These are phyloP conservation scores for Royoungia palumana DNA, from an alignment of 768 basidiomycete genomes.

Conservation along the genomic window DNA sequence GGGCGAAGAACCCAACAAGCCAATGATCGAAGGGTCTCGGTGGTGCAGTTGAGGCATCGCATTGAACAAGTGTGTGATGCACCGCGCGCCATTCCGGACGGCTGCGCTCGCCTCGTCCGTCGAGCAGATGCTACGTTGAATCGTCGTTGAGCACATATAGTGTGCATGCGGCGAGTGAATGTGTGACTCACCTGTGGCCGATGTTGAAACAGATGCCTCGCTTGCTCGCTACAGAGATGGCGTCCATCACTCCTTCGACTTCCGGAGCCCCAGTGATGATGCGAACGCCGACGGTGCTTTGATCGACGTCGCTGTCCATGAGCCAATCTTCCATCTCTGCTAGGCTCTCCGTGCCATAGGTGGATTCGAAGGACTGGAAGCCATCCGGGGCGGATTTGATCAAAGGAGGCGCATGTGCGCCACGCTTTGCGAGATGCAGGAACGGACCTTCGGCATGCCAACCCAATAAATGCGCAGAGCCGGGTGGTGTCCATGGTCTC, in stretches of 20 bases:
- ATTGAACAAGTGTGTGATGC: conserved; percentile 92
- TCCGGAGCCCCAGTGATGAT: conserved; percentile 88
- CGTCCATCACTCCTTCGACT: conserved; percentile 74
- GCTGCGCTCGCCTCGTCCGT: conserved; percentile 71
- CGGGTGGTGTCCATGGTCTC: conserved; percentile 59
- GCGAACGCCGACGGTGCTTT: conserved; percentile 53
- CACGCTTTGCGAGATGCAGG: conserved; percentile 76
- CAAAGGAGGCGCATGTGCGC: conserved; percentile 72
- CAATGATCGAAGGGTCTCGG: conserved; percentile 88
- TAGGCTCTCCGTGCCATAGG: conserved; percentile 69
- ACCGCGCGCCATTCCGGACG: conserved; percentile 67
- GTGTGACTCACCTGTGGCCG: conserved; percentile 68
- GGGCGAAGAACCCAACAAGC: conserved; percentile 79
- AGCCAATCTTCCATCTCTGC: conserved; percentile 65
- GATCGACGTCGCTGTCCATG: conserved; percentile 36
- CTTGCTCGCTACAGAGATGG: conserved; percentile 55
- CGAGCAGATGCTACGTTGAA: conserved; percentile 56
- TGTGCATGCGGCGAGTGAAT: background rate
- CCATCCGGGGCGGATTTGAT: conserved; percentile 62
- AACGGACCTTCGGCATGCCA: conserved; percentile 95
- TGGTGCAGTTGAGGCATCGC: conserved; percentile 91
- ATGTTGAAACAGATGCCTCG: conserved; percentile 80
- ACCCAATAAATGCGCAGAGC: conserved; percentile 72
- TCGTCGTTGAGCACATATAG: background rate
- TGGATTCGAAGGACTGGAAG: conserved; percentile 63